These are phyloP conservation scores for Epichloe bromicola DNA, from an alignment of 2,329 filamentous ascomycete genomes.

Conservation along the genomic window DNA sequence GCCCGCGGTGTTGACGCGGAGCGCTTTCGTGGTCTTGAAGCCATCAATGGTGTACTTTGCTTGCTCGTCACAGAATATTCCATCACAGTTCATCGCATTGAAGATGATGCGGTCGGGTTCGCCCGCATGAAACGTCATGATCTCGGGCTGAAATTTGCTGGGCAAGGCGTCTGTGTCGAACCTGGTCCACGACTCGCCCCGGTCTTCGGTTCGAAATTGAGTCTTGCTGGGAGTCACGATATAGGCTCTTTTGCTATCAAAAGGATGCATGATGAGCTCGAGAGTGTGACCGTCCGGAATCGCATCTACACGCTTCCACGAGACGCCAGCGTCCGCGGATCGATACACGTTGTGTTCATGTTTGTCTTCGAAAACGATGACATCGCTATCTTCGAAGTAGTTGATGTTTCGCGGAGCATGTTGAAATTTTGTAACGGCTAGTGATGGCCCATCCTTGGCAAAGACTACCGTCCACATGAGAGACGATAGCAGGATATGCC, in stretches of 20 bases:
- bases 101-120: slow-evolving; percentile 81
- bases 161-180: slow-evolving; percentile 53
- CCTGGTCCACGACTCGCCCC: slow-evolving; percentile 65
- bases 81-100: slow-evolving; percentile 57
- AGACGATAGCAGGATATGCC: slow-evolving; percentile 39
- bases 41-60: slow-evolving; percentile 71
- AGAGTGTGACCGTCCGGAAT: slow-evolving; percentile 50
- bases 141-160: slow-evolving; percentile 34
- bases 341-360: slow-evolving; percentile 55
- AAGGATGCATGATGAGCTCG: slow-evolving; percentile 63
- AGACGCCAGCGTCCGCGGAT: slow-evolving; percentile 67
- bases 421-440: slow-evolving; percentile 53
- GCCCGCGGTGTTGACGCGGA: slow-evolving; percentile 56
- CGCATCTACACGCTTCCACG: slow-evolving; percentile 55
- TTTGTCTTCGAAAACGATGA: slow-evolving; percentile 61
- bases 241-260: slow-evolving; percentile 67
- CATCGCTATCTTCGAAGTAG: slow-evolving; percentile 86
- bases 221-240: slow-evolving; percentile 54
- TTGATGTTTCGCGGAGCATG: slow-evolving; percentile 55
- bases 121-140: slow-evolving; percentile 66
- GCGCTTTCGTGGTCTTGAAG: slow-evolving; percentile 55
- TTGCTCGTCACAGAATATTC: slow-evolving; percentile 49
- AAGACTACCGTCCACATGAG: slow-evolving; percentile 25
- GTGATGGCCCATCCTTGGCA: slow-evolving; percentile 52
- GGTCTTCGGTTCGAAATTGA: slow-evolving; percentile 77